Evolutionary conservation across 1,139 yeast species (phyloP), one percentile per base, ranked within the genome.

Genomic region (Blastobotrys raffinosifermentans): DNA sequence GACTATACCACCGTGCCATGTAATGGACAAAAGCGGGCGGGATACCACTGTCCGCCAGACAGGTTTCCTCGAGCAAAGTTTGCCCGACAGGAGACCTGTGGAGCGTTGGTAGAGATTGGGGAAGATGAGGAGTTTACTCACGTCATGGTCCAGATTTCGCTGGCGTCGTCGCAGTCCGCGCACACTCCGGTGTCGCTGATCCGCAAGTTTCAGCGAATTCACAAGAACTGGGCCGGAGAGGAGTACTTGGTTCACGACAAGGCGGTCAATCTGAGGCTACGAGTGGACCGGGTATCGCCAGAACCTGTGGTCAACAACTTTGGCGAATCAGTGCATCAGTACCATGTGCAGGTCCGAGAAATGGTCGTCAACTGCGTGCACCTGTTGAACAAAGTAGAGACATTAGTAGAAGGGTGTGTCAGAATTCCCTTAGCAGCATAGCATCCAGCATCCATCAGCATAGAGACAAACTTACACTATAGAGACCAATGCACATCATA

Each of bases 91-190:
- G 6, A 6, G 15, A 29, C 29, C 14, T 31, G 32, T 25, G 20
- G 39, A 26, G 34, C 46, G 4, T 20, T 33, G 10, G 29, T 46
- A 14, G 49, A 47, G 19, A 43, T 47, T 21, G 36, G 37, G 5
- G 44, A 45, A 16, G 49, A 44, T 19, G 51, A 46, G 25, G 37
- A 38, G 29, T 49, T 44, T 37, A 45, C 46, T 8, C 49, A 47
- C 32, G 31, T 49, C 21, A 39, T 38, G 14, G 27, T 49, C 26
- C 46, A 42, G 30, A 30, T 48, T 10, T 34, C 41, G 2, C 19
- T 46, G 3, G 32, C 38, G 4, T 29, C 37, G 11, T 26, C 29
- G n/a, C 10, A 31, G 10, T 34, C 32, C 19, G 23, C 29, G 9
- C 36, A 36, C 25, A 15, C 34, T 4, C 45, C 44, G 9, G 8